Percentiles rank a stretch among this genome's conserved stretches.
Conservation (phyloP, 2,329 filamentous ascomycete species). For the Ceratocystiopsis sp. region DNA sequence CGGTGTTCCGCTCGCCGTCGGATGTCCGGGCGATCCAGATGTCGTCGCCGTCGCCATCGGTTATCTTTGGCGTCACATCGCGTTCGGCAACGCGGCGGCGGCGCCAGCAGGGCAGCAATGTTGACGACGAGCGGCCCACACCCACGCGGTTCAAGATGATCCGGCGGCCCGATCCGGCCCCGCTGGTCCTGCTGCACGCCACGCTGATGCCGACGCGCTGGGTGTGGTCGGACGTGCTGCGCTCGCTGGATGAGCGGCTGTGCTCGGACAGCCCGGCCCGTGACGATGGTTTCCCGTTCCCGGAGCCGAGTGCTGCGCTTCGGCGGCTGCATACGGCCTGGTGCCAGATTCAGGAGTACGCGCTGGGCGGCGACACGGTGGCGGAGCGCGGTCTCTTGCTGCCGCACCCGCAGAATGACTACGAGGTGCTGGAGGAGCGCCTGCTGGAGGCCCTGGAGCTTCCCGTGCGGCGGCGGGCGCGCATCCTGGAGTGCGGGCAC, state of each 20-base stretch:
- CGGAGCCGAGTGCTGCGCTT: constrained; percentile 25
- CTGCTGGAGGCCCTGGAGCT: constrained; percentile 60
- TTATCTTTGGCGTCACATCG: constrained; percentile 30
- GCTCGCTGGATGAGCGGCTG: constrained; percentile 18
- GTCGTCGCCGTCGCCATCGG: constrained; percentile 45
- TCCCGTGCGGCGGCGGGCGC: constrained; percentile 42
- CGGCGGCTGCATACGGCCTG: constrained; percentile 44
- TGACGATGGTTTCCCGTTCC: background rate
- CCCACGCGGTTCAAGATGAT: constrained; percentile 39
- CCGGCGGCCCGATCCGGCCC: constrained; percentile 29
- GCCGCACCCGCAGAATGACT: constrained; percentile 64
- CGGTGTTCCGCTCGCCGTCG: constrained; percentile 52
- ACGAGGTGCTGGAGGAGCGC: constrained; percentile 62
- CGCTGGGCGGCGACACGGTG: constrained; percentile 47
- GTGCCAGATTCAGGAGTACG: constrained; percentile 49
- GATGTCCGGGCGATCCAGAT: constrained; percentile 56
- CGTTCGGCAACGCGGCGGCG: constrained; percentile 29
- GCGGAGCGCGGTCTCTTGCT: constrained; percentile 58
- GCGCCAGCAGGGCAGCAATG: background rate
- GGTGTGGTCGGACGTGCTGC: constrained; percentile 41
- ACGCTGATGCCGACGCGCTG: constrained; percentile 56
- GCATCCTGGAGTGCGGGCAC: constrained; percentile 60
- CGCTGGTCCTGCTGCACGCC: constrained; percentile 61
- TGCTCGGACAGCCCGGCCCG: constrained; percentile 4
- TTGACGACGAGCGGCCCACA: constrained; percentile 18